These are phyloP conservation scores for Sporothrix brasiliensis DNA, from an alignment of 2,329 filamentous ascomycete species.

Conservation along the genomic window DNA sequence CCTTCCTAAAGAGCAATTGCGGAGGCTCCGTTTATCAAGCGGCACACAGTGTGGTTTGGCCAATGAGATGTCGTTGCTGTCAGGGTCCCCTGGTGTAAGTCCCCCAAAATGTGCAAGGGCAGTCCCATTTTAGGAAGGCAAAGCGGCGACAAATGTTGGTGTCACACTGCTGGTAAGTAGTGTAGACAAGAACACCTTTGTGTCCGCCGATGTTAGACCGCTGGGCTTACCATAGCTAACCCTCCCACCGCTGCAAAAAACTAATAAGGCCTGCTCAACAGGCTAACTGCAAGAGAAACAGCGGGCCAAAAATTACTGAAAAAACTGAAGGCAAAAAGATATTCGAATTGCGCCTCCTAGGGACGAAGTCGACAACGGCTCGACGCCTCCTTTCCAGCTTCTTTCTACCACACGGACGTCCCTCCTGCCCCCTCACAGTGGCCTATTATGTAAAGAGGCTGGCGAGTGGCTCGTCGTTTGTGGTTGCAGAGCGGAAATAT, in stretches of 20 bases:
- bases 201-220: background rate
- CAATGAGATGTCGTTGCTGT: background rate
- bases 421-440: background rate
- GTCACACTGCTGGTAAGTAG: background rate
- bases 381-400: background rate
- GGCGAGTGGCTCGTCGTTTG: background rate
- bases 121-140: conserved; percentile 12
- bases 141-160: background rate
- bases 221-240: background rate
- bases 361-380: background rate
- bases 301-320: background rate
- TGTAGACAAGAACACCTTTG: background rate
- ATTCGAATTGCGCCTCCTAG: background rate
- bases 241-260: background rate
- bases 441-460: conserved; percentile 10
- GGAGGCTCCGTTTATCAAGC: background rate
- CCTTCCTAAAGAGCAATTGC: background rate
- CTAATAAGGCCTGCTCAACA: background rate
- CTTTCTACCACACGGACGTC: background rate
- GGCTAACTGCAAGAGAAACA: background rate
- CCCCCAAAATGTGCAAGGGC: background rate
- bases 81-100: conserved; percentile 12
- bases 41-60: background rate
- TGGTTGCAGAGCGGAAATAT: conserved; percentile 14
- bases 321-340: background rate